A percentile compares a stretch with the other conserved stretches of the same genome.
These are phyloP conservation scores for Dioscorea cayenensis DNA, from an alignment of 116 monocot genomes.

Conservation along the genomic window DNA sequence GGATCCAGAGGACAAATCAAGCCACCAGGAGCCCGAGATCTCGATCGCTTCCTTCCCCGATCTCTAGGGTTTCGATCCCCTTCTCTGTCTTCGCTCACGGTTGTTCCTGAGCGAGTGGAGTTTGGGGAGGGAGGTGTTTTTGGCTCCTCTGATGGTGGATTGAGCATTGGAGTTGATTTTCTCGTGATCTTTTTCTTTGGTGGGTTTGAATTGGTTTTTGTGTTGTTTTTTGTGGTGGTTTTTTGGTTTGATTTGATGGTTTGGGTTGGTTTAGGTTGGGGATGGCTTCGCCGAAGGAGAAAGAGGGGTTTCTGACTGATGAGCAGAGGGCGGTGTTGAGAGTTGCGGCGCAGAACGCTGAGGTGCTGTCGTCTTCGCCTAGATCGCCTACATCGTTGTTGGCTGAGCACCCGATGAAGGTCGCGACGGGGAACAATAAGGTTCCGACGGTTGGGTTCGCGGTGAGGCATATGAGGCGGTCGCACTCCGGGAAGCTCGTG, in stretches of 20 bases:
- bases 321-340: conserved; percentile 91
- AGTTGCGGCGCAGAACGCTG: conserved; percentile 66
- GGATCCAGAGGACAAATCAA: too few relatives aligned
- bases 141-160: too few relatives aligned
- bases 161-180: too few relatives aligned
- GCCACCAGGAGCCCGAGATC: too few relatives aligned
- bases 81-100: too few relatives aligned
- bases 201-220: background rate
- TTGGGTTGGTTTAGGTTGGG: background rate
- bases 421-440: conserved; percentile 24
- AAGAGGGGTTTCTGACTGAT: conserved; percentile 79
- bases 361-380: conserved; percentile 57
- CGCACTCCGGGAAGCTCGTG: conserved; percentile 86
- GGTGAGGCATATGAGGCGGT: conserved; percentile 57
- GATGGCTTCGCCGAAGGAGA: conserved; percentile 57
- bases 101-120: too few relatives aligned
- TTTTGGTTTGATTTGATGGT: background rate
- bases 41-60: too few relatives aligned
- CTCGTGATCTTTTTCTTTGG: too few relatives aligned
- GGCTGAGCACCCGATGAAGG: conserved; percentile 29
- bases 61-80: too few relatives aligned
- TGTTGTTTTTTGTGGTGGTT: background rate
- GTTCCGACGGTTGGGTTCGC: conserved; percentile 23
- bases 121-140: too few relatives aligned
- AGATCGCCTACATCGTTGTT: conserved; percentile 29